Evolutionary conservation across 2,329 filamentous ascomycete species (phyloP), one percentile per base, ranked within the genome.

Genomic region (Aspergillus oerlinghausenensis): DNA sequence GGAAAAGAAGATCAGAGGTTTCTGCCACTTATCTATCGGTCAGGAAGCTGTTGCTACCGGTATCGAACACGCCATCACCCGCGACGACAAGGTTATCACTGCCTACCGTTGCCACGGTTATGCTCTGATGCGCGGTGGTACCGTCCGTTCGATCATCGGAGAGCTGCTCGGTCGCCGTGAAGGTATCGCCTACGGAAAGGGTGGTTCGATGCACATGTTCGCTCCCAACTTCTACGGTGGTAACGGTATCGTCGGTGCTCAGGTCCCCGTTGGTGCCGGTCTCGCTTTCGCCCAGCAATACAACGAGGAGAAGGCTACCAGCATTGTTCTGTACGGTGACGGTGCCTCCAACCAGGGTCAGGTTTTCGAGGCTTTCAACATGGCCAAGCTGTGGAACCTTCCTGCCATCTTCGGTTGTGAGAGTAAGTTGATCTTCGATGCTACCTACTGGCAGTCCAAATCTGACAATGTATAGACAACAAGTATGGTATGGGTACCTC

Each of bases 191-290:
- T 96, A 96, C 82, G 94, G 94, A 77, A 99, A 99, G 86, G 94
- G 94, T 77, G 94, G 94, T 65, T 97, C 92, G 64, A 99, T 99
- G 94, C 94, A 99, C 84, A 99, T 99, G 94, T 99, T 99, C 81
- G 82, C 92, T 69, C 92, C 92, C 79, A 90, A 90, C 65, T 99
- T 99, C 84, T 99, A 95, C 77, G 94, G 94, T 71, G 94, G 94
- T 70, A 99, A 99, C 81, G 94, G 94, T 80, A 99, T 99, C 66
- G 94, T 99, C 73, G 94, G 94, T 78, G 94, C 94, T 63, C 94
- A 99, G 82, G 94, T 99, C 49, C 94, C 94, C 60, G 92, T 99
- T 63, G 94, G 94, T 72, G 93, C 94, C 63, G 94, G 94, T 73
- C 86, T 99, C 66, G 94, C 92, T 61, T 99, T 99, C 71, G 94